A percentile compares a stretch with the other conserved stretches of the same genome.
phyloP scores from a whole-genome alignment of 257 asterid species.

The Penstemon davidsonii region DNA sequence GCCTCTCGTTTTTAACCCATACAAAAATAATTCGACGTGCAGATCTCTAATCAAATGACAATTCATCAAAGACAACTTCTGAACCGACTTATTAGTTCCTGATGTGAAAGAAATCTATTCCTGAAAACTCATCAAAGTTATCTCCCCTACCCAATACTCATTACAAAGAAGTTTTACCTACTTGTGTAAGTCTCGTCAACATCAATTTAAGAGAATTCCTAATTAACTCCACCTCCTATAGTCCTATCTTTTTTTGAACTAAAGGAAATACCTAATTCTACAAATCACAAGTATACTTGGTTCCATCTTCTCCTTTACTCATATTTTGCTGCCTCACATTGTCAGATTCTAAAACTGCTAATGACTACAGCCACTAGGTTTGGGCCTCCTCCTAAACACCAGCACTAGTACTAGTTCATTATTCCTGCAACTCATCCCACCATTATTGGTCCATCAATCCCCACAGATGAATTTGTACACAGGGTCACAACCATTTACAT shows the following conservation, averaged over 20 bases:
- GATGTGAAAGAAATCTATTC: not conserved
- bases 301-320: not conserved
- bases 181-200: not conserved
- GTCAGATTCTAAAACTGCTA: no score
- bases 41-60: not conserved
- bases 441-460: not conserved
- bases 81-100: not conserved
- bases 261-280: not conserved
- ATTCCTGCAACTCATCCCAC: not conserved
- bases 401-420: not conserved
- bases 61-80: not conserved
- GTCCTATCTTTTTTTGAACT: not conserved
- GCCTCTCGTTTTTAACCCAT: no score
- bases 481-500: not conserved
- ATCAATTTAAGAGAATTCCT: not conserved
- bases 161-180: not conserved
- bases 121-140: not conserved
- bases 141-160: not conserved
- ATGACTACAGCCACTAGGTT: not conserved
- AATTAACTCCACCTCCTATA: not conserved
- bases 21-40: not conserved
- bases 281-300: not conserved
- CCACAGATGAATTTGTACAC: not conserved
- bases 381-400: not conserved
- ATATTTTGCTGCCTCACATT: constrained; percentile 4